These are phyloP conservation scores for Suaeda aralocaspica DNA, from an alignment of 148 eudicot species.

Conservation along the genomic window DNA sequence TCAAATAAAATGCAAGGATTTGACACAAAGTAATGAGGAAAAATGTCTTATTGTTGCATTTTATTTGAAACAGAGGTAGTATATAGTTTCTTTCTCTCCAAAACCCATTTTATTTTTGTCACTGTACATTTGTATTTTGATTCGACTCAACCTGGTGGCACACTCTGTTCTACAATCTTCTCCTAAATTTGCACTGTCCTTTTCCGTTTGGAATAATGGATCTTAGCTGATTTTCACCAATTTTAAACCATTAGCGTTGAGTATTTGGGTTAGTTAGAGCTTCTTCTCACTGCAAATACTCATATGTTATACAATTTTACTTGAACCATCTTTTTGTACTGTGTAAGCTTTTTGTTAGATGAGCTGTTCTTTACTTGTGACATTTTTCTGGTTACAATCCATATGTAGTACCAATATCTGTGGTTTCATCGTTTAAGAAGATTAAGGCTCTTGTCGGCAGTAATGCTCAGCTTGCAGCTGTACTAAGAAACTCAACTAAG, in stretches of 20 bases:
- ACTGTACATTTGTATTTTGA: no score
- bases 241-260: not conserved
- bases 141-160: no score
- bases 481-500: slow-evolving; percentile 70
- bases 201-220: not conserved
- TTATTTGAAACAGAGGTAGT: no score
- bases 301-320: not conserved
- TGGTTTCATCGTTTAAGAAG: slow-evolving; percentile 93
- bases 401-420: slow-evolving; percentile 72
- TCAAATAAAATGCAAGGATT: no score
- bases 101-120: no score
- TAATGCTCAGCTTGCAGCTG: slow-evolving; percentile 75
- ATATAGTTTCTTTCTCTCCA: no score
- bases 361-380: slow-evolving; percentile 1
- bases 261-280: slow-evolving; percentile 2
- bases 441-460: slow-evolving; percentile 69
- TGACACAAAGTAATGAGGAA: no score
- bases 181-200: not conserved
- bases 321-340: not conserved
- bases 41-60: no score
- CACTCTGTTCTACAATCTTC: not conserved
- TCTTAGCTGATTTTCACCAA: not conserved
- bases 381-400: slow-evolving; percentile 8
- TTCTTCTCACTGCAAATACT: not conserved
- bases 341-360: not conserved